Evolutionary conservation across 257 asterid species (phyloP).

Genomic region (Fraxinus excelsior): DNA sequence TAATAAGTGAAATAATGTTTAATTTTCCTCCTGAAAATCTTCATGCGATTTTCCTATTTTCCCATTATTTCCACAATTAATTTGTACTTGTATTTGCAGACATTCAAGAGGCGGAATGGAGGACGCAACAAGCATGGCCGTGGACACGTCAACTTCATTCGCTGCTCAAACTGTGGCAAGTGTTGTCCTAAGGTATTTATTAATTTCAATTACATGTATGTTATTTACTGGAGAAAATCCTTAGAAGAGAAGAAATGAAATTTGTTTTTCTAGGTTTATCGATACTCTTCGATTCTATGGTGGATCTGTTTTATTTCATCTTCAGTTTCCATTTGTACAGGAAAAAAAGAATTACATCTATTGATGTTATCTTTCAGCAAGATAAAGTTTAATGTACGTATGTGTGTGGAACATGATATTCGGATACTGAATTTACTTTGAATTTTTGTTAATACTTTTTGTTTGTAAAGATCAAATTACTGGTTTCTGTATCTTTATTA

Average conservation of each 20-base stretch:
- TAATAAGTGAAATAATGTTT: too few species aligned
- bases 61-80: neutral
- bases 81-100: constrained; percentile 29
- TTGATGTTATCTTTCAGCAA: neutral
- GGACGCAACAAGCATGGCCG: constrained; percentile 82
- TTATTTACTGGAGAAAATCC: too few species aligned
- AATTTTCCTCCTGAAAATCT: neutral
- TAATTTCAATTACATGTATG: too few species aligned
- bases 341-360: neutral
- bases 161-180: constrained; percentile 77
- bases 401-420: neutral
- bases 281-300: too few species aligned
- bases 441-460: too few species aligned
- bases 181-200: constrained; percentile 69
- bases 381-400: too few species aligned
- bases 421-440: too few species aligned
- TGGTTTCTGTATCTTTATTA: neutral
- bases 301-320: too few species aligned
- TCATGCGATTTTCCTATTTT: neutral
- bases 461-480: too few species aligned
- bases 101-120: constrained; percentile 71
- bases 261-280: too few species aligned
- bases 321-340: neutral
- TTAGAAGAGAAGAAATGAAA: too few species aligned
- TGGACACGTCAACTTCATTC: constrained; percentile 62